Percentiles rank a stretch among this genome's conserved stretches.
phyloP scores from a whole-genome alignment of 2,329 filamentous ascomycete genomes.

The Scytalidium lignicola region DNA sequence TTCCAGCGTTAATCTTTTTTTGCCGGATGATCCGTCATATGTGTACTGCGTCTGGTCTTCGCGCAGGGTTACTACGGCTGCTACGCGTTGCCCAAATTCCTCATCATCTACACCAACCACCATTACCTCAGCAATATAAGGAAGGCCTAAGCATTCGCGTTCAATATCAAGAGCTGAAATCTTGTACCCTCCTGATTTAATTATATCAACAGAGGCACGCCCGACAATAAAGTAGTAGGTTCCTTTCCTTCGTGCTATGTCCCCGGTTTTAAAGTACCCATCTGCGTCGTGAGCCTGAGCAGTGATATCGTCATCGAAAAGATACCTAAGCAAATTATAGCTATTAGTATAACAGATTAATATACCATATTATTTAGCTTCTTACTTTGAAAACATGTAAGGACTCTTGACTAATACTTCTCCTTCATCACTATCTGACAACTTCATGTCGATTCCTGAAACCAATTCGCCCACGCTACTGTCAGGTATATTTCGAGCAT shows the following conservation, averaged over 20 bases:
- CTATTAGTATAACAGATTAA: too few relatives aligned
- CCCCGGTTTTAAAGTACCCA: slow-evolving; percentile 39
- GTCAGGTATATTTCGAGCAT: not conserved
- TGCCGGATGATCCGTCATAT: not conserved
- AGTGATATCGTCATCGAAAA: slow-evolving; percentile 42
- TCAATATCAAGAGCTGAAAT: slow-evolving; percentile 41
- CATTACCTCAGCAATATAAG: slow-evolving; percentile 39
- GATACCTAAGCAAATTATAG: not conserved
- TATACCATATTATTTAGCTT: not conserved
- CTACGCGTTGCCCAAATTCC: slow-evolving; percentile 40
- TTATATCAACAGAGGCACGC: slow-evolving; percentile 36
- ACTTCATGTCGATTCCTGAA: not conserved
- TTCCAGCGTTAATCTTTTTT: not conserved
- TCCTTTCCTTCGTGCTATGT: slow-evolving; percentile 32
- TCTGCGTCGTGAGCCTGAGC: slow-evolving; percentile 47
- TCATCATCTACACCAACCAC: slow-evolving; percentile 39
- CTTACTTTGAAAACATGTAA: slow-evolving; percentile 1
- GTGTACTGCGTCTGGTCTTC: not conserved
- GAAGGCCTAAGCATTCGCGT: slow-evolving; percentile 36
- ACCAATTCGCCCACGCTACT: not conserved
- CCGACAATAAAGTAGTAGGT: slow-evolving; percentile 40
- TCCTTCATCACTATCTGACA: not conserved
- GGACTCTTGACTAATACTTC: not conserved
- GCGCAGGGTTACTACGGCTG: slow-evolving; percentile 28
- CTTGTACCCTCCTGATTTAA: slow-evolving; percentile 42